Evolutionary conservation across 169 alveolate species (phyloP).

Genomic region (Eimeria falciformis): DNA sequence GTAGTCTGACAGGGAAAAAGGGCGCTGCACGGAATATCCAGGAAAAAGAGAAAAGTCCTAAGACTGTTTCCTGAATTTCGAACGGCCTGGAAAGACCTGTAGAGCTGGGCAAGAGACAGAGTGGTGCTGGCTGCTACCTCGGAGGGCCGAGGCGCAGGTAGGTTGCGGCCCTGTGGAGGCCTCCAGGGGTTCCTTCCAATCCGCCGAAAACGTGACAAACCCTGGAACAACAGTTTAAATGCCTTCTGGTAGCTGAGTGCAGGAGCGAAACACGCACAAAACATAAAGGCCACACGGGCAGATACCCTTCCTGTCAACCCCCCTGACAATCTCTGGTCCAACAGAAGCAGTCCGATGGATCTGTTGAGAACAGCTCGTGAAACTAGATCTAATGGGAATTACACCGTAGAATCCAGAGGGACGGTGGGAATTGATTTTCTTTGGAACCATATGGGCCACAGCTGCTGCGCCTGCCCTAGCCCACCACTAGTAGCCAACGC

Average conservation of each 20-base stretch:
- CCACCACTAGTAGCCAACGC: constrained; percentile 28
- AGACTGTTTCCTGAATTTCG: not conserved
- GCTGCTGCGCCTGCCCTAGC: constrained; percentile 61
- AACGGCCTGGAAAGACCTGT: not conserved
- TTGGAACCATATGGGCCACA: constrained; percentile 1
- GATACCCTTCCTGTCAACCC: constrained; percentile 61
- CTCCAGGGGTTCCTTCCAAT: constrained; percentile 8
- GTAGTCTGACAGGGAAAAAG: constrained; percentile 3
- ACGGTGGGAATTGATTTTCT: not conserved
- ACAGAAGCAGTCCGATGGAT: constrained; percentile 30
- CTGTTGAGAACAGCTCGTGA: constrained; percentile 34
- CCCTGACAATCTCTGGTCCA: constrained; percentile 59
- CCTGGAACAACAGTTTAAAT: constrained; percentile 5
- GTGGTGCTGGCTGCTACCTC: constrained; percentile 52
- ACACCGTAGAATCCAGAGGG: constrained; percentile 1
- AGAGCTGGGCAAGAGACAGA: constrained; percentile 37
- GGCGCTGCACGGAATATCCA: not conserved
- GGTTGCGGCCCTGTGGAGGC: constrained; percentile 11
- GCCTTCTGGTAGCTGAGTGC: not conserved
- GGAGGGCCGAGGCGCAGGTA: constrained; percentile 50
- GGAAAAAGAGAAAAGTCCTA: not conserved
- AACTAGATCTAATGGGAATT: not conserved
- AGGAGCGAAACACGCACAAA: not conserved
- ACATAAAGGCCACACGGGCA: constrained; percentile 23
- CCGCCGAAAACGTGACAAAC: constrained; percentile 19